Evolutionary conservation across 129 eudicot species (phyloP).

Genomic region (Cynara cardunculus): DNA sequence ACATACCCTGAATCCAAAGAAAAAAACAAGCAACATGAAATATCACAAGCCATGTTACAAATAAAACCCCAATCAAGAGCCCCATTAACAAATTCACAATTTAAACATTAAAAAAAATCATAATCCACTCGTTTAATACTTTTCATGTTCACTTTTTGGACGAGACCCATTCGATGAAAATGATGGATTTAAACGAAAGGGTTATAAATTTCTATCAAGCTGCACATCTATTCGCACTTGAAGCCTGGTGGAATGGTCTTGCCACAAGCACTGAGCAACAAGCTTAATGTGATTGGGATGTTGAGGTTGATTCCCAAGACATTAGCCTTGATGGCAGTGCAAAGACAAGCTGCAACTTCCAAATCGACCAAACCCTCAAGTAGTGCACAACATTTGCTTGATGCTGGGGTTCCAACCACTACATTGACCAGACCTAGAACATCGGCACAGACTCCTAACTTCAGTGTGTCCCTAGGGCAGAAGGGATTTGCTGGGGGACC

Average conservation of each 20-base stretch:
- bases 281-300: constrained; percentile 57
- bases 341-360: constrained; percentile 71
- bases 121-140: background rate
- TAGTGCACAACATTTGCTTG: constrained; percentile 54
- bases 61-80: constrained; percentile 11
- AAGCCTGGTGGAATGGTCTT: constrained; percentile 57
- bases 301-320: constrained; percentile 63
- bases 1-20: constrained; percentile 8
- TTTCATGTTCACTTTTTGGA: constrained; percentile 13
- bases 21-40: constrained; percentile 13
- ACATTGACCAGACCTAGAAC: constrained; percentile 54
- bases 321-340: constrained; percentile 71
- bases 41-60: background rate
- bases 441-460: constrained; percentile 72
- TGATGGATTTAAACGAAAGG: constrained; percentile 2
- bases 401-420: constrained; percentile 50
- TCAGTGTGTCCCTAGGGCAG: constrained; percentile 68
- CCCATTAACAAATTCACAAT: constrained; percentile 21
- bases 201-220: constrained; percentile 1
- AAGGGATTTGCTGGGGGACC: constrained; percentile 43
- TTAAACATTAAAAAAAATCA: background rate
- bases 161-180: constrained; percentile 1
- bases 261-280: constrained; percentile 50
- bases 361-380: constrained; percentile 60
- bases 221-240: constrained; percentile 37